phyloP scores from a whole-genome alignment of 73 alveolate species.

The Tetrahymena malaccensis region DNA sequence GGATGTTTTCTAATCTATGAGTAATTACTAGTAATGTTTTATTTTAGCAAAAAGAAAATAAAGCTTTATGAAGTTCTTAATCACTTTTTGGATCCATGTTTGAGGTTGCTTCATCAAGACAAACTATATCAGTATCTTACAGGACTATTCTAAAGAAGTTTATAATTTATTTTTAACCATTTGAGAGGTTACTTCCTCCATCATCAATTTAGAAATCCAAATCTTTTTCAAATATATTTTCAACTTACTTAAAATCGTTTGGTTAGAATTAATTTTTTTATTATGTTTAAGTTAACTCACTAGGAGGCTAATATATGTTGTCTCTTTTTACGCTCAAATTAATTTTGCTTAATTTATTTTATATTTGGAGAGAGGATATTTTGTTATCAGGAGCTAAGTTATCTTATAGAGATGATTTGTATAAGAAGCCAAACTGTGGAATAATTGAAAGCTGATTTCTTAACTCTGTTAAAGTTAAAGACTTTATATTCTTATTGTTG shows the following conservation, averaged over 20 bases:
- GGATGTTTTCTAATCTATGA: constrained; percentile 17
- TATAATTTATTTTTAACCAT: constrained; percentile 67
- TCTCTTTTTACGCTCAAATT: not conserved
- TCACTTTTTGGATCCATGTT: constrained; percentile 73
- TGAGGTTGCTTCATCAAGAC: constrained; percentile 73
- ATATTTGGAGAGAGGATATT: constrained; percentile 41
- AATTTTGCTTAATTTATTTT: constrained; percentile 39
- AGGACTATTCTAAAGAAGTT: constrained; percentile 62
- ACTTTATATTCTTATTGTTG: constrained; percentile 50
- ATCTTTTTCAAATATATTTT: not conserved
- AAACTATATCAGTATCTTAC: constrained; percentile 51
- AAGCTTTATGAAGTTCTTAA: constrained; percentile 41
- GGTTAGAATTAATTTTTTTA: not conserved
- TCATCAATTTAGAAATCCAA: constrained; percentile 48
- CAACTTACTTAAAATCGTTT: not conserved
- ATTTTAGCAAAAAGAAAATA: constrained; percentile 10
- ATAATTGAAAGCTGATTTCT: constrained; percentile 61
- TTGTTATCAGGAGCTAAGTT: constrained; percentile 72
- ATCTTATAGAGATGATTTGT: constrained; percentile 62
- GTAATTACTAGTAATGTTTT: constrained; percentile 35
- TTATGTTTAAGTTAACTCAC: not conserved
- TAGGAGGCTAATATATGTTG: not conserved
- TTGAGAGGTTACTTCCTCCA: constrained; percentile 60
- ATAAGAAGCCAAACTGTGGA: constrained; percentile 67
- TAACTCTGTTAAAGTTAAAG: constrained; percentile 40